Evolutionary conservation across 2,329 filamentous ascomycete genomes (phyloP), one percentile per base, ranked within the genome.

Genomic region (Neodidymelliopsis sp.): DNA sequence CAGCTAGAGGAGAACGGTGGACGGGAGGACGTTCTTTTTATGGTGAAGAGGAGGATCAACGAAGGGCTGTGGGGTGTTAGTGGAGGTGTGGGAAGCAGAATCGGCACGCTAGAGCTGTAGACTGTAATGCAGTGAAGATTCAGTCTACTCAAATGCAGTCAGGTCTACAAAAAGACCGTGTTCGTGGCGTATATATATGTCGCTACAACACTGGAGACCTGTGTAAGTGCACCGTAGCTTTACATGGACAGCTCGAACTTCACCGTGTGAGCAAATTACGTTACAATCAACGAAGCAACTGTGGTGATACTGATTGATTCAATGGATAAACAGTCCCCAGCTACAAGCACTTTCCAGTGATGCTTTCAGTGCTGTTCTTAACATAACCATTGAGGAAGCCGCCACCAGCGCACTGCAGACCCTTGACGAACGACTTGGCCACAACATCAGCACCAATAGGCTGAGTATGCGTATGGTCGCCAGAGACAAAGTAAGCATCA

Each of bases 401-500:
- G 13, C 76, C 77, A 6, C 74, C 75, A 2, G 70, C 75, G 58
- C 81, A 84, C 50, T 77, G 73, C 12, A 84, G 64, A 0, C 75
- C 83, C 73, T 84, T 83, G 22, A 84, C 79, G 59, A 86, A 87
- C 4, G 81, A 78, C 58, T 81, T 74, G 0, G 83, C 78, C 42
- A 83, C 80, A 4, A 79, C 70, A 50, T 82, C 74, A 1, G 85
- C 83, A n/a, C 83, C 80, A 20, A 70, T 73, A 0, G 81, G 73
- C 40, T 77, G 80, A 2, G 84, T 86, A 65, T 87, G 85, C 0
- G 84, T 87, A 66, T 87, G 84, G 57, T 86, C 84, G 15, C 76
- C 76, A 0, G 84, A 81, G 13, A 52, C 49, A 53, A 79, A 88
- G 53, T 79, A 75, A 0, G 73, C 71, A 63, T 84, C 78, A 19